Conservation (phyloP, 495 filamentous ascomycete species). For the Aspergillus ostianus region DNA sequence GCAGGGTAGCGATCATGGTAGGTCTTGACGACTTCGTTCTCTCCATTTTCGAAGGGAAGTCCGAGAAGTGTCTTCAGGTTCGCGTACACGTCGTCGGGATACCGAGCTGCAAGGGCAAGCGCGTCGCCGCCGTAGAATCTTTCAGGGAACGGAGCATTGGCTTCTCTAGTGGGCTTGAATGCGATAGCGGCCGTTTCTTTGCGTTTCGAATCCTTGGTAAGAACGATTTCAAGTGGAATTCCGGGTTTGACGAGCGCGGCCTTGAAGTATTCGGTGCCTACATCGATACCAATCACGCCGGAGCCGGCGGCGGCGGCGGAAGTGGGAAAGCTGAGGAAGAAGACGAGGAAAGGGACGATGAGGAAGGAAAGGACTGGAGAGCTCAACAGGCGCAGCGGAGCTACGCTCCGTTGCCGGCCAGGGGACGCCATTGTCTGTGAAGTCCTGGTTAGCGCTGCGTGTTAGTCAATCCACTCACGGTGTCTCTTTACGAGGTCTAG, state of each 20-base stretch:
- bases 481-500: not conserved
- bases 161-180: conserved; percentile 77
- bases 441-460: conserved; percentile 9
- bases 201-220: conserved; percentile 96
- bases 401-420: conserved; percentile 42
- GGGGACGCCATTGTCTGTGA: conserved; percentile 50
- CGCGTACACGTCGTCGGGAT: conserved; percentile 88
- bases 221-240: conserved; percentile 95
- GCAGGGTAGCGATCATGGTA: conserved; percentile 75
- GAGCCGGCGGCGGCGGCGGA: conserved; percentile 60
- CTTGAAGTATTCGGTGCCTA: conserved; percentile 97
- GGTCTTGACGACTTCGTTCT: conserved; percentile 58
- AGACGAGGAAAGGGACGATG: conserved; percentile 46
- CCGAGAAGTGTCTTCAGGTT: conserved; percentile 90
- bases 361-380: conserved; percentile 40
- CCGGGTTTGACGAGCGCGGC: conserved; percentile 95
- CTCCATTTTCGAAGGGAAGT: conserved; percentile 51
- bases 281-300: conserved; percentile 86
- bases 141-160: conserved; percentile 71
- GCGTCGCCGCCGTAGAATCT: conserved; percentile 90
- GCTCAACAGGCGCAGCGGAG: conserved; percentile 13
- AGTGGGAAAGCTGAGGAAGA: conserved; percentile 56
- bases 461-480: not conserved
- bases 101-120: conserved; percentile 78
- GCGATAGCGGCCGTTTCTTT: conserved; percentile 91